These are phyloP conservation scores for Xylaria sp. DNA, from an alignment of 2,329 filamentous ascomycete genomes.

Conservation along the genomic window DNA sequence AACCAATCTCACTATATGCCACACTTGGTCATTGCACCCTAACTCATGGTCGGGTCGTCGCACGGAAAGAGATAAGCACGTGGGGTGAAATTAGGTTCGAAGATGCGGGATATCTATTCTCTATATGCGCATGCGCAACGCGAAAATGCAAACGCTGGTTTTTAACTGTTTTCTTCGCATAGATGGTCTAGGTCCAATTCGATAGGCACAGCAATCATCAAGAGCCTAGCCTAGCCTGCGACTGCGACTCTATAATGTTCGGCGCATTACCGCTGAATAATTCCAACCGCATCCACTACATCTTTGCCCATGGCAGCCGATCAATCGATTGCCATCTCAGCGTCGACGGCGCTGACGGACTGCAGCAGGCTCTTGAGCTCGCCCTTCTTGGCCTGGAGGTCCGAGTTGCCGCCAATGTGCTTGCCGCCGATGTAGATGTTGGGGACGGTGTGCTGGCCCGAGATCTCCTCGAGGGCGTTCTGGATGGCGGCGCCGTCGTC, in stretches of 20 bases:
- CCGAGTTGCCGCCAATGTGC: conserved; percentile 97
- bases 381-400: conserved; percentile 70
- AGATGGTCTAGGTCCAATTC: neutral
- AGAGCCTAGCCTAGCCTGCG: neutral
- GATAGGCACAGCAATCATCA: neutral
- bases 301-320: conserved; percentile 8
- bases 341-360: conserved; percentile 65
- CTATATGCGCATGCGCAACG: neutral
- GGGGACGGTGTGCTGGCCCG: conserved; percentile 85
- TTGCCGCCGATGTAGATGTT: conserved; percentile 92
- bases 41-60: neutral
- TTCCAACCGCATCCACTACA: conserved; percentile 1
- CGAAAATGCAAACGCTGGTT: neutral
- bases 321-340: conserved; percentile 21
- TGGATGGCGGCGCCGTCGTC: conserved; percentile 84
- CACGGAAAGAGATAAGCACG: neutral
- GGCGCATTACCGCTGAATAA: neutral
- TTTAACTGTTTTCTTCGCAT: neutral
- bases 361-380: conserved; percentile 70
- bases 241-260: neutral
- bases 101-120: conserved; percentile 15
- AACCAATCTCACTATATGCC: too few species aligned
- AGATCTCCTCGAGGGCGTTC: conserved; percentile 79
- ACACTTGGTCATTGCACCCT: too few species aligned
- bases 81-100: neutral